Base-by-base conservation (phyloP, 2,329 filamentous ascomycete genomes). In the Basipetospora sp. region DNA sequence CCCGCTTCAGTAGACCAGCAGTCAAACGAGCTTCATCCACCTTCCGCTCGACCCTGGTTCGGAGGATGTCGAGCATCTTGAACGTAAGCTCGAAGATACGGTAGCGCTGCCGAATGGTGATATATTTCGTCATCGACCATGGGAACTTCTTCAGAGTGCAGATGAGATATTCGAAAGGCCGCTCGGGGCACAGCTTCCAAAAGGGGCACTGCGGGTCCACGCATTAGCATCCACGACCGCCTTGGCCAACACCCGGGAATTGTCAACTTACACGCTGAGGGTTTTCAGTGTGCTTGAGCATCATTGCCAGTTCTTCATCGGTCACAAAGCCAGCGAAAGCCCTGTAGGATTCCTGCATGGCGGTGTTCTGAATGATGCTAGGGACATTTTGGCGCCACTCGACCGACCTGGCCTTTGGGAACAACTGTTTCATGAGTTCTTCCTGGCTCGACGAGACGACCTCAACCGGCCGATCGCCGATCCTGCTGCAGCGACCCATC, bases 91-190 rank as follows among this genome's bases (percentile, higher is more conserved):
- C 56, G 47, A 65, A 74, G 18, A 78, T 55, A 6, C 60, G 53
- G 31, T 65, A 54, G 1, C 74, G 69, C 51, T 79, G 66, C 39
- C 60, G 56, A 33, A 78, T 57, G 6, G 69, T 78, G 55, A 79
- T 71, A 38, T 60, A 46, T 3, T 69, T 54, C 1, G 72, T 62
- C 50, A 64, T 62, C 42, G 69, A 63, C 76, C 76, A 80, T 0
- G 76, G 76, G 31, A 76, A 64, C 58, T 79, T 74, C 42, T 64
- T 66, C 27, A 75, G 50, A 1, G 69, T 77, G 50, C 71, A 76
- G 46, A 80, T 75, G 47, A 80, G 59, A 49, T 66, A 74, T 56
- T 80, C 76, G 40, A 70, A 79, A 2, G 74, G 69, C 11, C 76
- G 67, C 54, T 80, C 74, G 0, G 74, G 72, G 45, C 72, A 77